Percentiles rank a stretch among this genome's conserved stretches.
phyloP scores from a whole-genome alignment of 192 early-diverging fungal species.

The Rhizoclosmatium sp. region DNA sequence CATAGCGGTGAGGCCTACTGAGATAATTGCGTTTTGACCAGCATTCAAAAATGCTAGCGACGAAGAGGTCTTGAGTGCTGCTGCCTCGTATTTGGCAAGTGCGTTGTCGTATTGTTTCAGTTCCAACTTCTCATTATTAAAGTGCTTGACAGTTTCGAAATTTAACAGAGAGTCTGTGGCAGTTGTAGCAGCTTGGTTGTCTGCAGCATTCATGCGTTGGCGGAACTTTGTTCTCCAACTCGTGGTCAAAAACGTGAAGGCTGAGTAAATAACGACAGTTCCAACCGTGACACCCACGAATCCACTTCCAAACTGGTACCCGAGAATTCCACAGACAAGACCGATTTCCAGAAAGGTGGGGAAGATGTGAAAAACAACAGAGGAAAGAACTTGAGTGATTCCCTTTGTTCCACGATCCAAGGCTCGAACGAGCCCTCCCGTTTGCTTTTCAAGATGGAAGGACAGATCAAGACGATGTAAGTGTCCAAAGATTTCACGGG shows the following conservation, averaged over 20 bases:
- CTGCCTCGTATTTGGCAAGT: conserved; percentile 88
- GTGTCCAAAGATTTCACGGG: conserved; percentile 90
- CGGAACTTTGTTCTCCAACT: conserved; percentile 76
- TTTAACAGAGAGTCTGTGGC: conserved; percentile 98
- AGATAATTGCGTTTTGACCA: conserved; percentile 95
- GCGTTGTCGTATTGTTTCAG: conserved; percentile 87
- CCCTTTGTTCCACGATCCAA: conserved; percentile 91
- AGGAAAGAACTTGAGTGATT: conserved; percentile 95
- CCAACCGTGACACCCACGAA: conserved; percentile 88
- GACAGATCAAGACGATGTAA: conserved; percentile 85
- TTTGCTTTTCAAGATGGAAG: conserved; percentile 94
- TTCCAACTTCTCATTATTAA: conserved; percentile 95
- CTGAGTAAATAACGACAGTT: conserved; percentile 64
- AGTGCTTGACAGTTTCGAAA: conserved; percentile 97
- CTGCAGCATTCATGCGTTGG: conserved; percentile 91
- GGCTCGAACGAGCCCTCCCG: conserved; percentile 94
- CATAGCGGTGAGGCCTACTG: conserved; percentile 88
- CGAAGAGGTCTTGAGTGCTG: conserved; percentile 90
- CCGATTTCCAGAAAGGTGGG: conserved; percentile 95
- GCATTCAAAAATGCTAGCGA: conserved; percentile 93
- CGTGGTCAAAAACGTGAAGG: conserved; percentile 75
- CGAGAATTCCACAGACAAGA: conserved; percentile 94
- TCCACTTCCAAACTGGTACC: conserved; percentile 71
- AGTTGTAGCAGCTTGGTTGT: conserved; percentile 92
- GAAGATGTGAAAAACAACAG: conserved; percentile 94